These are phyloP conservation scores for Murraya koenigii DNA, from an alignment of 345 rosid genomes.

Conservation along the genomic window DNA sequence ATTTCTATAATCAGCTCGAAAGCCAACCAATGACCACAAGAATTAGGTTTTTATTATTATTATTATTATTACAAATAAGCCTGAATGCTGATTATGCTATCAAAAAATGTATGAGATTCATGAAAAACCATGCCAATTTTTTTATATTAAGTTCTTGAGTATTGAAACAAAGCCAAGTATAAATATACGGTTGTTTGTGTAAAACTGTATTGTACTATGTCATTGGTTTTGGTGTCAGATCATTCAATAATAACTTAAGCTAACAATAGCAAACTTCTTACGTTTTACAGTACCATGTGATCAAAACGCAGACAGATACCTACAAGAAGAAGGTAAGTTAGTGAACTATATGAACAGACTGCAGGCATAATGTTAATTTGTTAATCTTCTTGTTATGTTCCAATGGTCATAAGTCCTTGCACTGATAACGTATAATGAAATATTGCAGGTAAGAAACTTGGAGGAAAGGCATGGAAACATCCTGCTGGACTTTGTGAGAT, in stretches of 20 bases:
- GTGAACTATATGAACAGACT: background rate
- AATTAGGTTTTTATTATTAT: no score
- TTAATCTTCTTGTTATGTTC: background rate
- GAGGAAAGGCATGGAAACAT: conserved; percentile 43
- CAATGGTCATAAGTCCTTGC: background rate
- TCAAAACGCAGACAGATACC: conserved; percentile 47
- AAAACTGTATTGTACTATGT: background rate
- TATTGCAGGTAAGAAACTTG: conserved; percentile 37
- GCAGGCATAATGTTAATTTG: background rate
- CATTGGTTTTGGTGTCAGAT: background rate
- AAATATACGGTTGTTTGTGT: background rate
- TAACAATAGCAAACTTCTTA: conserved; percentile 2
- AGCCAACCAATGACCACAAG: no score
- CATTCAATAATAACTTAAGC: background rate
- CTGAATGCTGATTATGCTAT: background rate
- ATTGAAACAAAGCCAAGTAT: background rate
- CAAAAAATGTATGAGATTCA: background rate
- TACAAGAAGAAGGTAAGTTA: conserved; percentile 50
- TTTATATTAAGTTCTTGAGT: background rate
- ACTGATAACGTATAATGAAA: background rate
- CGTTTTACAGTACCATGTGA: conserved; percentile 38
- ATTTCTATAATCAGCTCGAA: no score
- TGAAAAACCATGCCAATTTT: background rate
- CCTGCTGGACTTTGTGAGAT: conserved; percentile 34
- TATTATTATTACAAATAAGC: no score